phyloP scores from a whole-genome alignment of 257 asterid species.

The Parsonsia alboflavescens region DNA sequence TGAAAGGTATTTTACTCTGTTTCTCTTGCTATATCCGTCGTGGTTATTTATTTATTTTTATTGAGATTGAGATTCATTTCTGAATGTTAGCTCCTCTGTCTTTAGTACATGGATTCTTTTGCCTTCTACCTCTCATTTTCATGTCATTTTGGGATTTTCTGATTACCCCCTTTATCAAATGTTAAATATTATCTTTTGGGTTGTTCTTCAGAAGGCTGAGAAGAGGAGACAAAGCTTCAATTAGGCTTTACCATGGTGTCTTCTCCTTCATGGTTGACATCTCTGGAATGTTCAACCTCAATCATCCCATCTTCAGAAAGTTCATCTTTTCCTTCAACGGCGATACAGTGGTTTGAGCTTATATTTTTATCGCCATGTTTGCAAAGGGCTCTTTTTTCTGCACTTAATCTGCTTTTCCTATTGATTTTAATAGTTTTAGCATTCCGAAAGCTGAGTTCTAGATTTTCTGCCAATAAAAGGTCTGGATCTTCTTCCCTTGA shows the following conservation, averaged over 20 bases:
- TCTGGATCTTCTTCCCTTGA: slow-evolving; percentile 20
- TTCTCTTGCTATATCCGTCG: too few relatives aligned
- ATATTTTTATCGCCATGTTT: slow-evolving; percentile 51
- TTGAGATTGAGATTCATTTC: too few relatives aligned
- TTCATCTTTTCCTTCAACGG: slow-evolving; percentile 16
- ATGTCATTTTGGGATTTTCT: background rate
- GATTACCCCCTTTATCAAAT: background rate
- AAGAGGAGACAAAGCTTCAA: slow-evolving; percentile 5
- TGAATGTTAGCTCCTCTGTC: background rate
- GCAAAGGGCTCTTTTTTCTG: slow-evolving; percentile 41
- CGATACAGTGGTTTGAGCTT: slow-evolving; percentile 32
- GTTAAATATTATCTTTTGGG: background rate
- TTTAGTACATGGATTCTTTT: background rate
- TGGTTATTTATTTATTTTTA: too few relatives aligned
- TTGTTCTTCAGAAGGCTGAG: slow-evolving; percentile 12
- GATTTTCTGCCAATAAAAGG: slow-evolving; percentile 15
- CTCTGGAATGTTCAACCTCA: slow-evolving; percentile 42
- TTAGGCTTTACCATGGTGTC: slow-evolving; percentile 23
- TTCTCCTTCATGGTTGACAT: slow-evolving; percentile 35
- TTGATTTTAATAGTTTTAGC: slow-evolving; percentile 23
- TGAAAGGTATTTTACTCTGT: too few relatives aligned
- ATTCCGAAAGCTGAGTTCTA: slow-evolving; percentile 23
- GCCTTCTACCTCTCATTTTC: too few relatives aligned
- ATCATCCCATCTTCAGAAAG: slow-evolving; percentile 21
- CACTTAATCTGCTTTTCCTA: slow-evolving; percentile 36